Conservation (phyloP, 306 rosid species). For the Vigna trinervia region DNA sequence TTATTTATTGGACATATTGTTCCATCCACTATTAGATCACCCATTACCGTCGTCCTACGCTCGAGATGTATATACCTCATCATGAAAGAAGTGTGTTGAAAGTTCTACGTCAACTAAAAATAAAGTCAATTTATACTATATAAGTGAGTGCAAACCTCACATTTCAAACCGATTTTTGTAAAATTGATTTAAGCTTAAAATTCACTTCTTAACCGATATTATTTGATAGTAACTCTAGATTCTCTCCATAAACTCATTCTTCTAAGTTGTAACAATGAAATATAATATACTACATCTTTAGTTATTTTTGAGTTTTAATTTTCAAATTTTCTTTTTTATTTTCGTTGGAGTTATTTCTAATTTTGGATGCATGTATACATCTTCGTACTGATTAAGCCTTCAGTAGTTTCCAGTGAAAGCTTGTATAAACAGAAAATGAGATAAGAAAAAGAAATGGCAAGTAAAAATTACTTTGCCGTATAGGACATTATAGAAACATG, state of each 20-base stretch:
- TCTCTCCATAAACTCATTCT: slow-evolving; percentile 17
- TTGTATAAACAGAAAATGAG: slow-evolving; percentile 34
- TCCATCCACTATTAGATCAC: too few relatives aligned
- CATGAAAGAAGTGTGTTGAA: too few relatives aligned
- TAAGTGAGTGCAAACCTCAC: too few relatives aligned
- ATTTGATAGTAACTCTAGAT: neutral
- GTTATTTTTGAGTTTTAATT: neutral
- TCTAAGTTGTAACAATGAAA: slow-evolving; percentile 3
- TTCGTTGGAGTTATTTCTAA: slow-evolving; percentile 19
- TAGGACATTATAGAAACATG: slow-evolving; percentile 95
- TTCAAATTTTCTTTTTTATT: slow-evolving; percentile 10
- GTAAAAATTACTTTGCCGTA: slow-evolving; percentile 78
- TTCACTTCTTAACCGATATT: too few relatives aligned
- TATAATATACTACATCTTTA: neutral
- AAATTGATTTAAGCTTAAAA: too few relatives aligned
- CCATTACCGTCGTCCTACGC: too few relatives aligned
- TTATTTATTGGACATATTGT: too few relatives aligned
- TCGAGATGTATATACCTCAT: too few relatives aligned
- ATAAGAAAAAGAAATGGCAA: slow-evolving; percentile 29
- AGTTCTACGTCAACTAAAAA: fast-evolving
- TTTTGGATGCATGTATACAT: slow-evolving; percentile 20
- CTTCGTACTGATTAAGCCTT: slow-evolving; percentile 10
- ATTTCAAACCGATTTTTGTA: too few relatives aligned
- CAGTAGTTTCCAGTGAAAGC: slow-evolving; percentile 26
- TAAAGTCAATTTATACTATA: too few relatives aligned